Evolutionary conservation across 257 asterid species (phyloP), one percentile per base, ranked within the genome.

Genomic region (Solanum rostratum): DNA sequence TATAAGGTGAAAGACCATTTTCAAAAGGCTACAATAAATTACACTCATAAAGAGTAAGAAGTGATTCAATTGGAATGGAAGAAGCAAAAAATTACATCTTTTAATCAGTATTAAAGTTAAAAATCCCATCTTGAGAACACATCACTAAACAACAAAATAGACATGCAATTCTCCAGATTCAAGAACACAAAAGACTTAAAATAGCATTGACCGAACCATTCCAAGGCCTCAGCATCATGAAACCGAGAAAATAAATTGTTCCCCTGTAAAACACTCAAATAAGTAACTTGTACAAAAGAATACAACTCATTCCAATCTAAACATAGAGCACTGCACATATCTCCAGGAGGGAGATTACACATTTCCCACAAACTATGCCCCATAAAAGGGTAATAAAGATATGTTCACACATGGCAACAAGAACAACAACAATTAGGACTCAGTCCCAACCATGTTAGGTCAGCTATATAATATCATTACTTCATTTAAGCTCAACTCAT

Each of bases 151-250:
- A 45, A 22, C 41, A 45, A 45, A 70, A 22, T 22, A 45, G 45
- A 73, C 37, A 3, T 13, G 39, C 33, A 45, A 73, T 13, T 73
- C 24, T 73, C 22, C n/a, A 73, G 20, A 73, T 45, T 45, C 54
- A 45, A 73, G 24, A 73, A 45, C 57, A 73, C 55, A 73, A n/a
- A 22, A 22, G 13, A 59, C 45, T n/a, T 45, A 57, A 45, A 41
- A 13, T 27, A 22, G 80, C 81, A 45, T 73, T 5, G 81, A 73
- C 81, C 22, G 66, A 82, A 30, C 27, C 19, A 24, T 68, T 41
- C 73, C 66, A 81, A 73, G 84, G 63, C 63, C 84, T 62, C 59
- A 39, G 54, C 74, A 84, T 81, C 65, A 80, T 10, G 45, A 84
- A 86, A 73, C 83, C 80, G 29, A 79, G 60, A 71, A 52, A 50